Percentiles rank a stretch among this genome's conserved stretches.
Evolutionary conservation across 768 basidiomycete species (phyloP).

Genomic region (Boletus reticuloceps): DNA sequence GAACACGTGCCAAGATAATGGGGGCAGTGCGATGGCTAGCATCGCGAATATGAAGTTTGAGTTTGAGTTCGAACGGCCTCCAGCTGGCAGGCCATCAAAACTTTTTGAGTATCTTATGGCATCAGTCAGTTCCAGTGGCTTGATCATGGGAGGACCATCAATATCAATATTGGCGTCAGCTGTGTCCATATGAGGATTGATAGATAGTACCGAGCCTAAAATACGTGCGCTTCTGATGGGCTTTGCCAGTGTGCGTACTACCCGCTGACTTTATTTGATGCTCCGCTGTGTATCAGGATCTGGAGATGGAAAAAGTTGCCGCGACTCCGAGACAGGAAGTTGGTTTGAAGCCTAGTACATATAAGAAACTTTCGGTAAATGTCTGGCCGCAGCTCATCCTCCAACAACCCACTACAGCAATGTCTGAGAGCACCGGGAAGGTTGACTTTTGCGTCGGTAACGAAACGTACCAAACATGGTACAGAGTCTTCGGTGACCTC

Average conservation of each 20-base stretch:
- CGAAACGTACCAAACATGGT: conserved; percentile 41
- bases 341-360: neutral
- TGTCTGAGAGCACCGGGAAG: conserved; percentile 24
- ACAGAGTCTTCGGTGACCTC: conserved; percentile 42
- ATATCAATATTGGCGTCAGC: too few species aligned
- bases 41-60: too few species aligned
- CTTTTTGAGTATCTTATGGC: neutral
- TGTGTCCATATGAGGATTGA: too few species aligned
- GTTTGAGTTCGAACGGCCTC: too few species aligned
- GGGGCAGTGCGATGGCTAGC: too few species aligned
- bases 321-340: neutral
- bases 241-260: neutral
- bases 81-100: neutral
- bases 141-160: too few species aligned
- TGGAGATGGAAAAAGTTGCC: neutral
- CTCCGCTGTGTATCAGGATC: neutral
- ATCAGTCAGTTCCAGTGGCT: too few species aligned
- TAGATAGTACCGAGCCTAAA: neutral
- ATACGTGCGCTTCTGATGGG: neutral
- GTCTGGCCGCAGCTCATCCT: neutral
- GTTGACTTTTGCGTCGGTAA: conserved; percentile 17
- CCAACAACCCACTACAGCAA: neutral
- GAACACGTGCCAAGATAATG: too few species aligned
- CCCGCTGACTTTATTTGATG: neutral
- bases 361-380: neutral